Base-by-base conservation (phyloP, 1,139 yeast species). In the Meyerozyma smithsonii region DNA sequence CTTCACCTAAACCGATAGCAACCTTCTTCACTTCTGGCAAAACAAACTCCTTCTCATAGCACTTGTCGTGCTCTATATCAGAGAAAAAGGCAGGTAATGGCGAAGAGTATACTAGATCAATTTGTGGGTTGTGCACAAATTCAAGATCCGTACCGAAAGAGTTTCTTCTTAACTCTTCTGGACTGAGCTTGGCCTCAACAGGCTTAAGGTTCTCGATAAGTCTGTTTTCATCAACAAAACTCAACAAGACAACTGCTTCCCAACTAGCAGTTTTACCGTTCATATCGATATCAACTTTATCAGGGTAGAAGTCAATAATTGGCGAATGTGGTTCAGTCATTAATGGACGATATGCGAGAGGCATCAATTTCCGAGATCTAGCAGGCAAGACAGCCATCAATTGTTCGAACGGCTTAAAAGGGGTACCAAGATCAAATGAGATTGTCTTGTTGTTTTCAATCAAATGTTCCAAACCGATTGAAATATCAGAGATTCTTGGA, bases 381-480 rank as follows among this genome's bases (percentile, higher is more conserved):
- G 92, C 96, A 1, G 99, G 99, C 48, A 94, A 71, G 20, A 94
- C 98, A 11, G 97, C 95, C 99, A 94, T 92, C 53, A 94, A 75
- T 66, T 94, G 99, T 59, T 92, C 95, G 62, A 88, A 92, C 8
- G 99, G 98, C 44, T 72, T 79, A 66, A 92, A 89, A 0, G 98
- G 98, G 10, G 62, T 58, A 4, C 95, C 90, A 50, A 73, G 62
- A 15, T 82, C 79, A 54, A 90, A 90, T 24, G 69, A 60, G 43
- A 87, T 72, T n/a, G 57, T 58, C 28, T 61, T 60, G n/a, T 54
- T 53, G 6, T 55, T 48, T n/a, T 59, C 58, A 36, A 69, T 53
- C 42, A 73, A 63, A 40, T 74, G 77, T 35, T 77, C 73, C 40
- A 90, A 66, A 32, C 96, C 97, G 45, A 73, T 67, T 23, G 75